Base-by-base conservation (phyloP, 805 yeast species). In the Saturnispora sanitii region DNA sequence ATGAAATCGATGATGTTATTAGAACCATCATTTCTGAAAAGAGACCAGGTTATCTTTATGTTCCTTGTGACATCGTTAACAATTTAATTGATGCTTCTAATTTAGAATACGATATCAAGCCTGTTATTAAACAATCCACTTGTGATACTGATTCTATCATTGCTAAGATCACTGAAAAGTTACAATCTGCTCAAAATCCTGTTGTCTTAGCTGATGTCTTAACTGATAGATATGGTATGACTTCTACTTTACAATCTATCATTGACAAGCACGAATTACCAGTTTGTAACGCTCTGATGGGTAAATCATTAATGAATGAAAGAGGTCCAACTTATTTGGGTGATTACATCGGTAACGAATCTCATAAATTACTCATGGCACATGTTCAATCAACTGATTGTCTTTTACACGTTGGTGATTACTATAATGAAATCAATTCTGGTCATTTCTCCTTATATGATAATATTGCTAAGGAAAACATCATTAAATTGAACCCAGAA, bases 21-120 rank as follows among this genome's bases (percentile, higher is more conserved):
- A 54, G 52, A 33, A 64, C 68, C 15, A 75, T 84, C 21, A 62
- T 75, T 48, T 64, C 57, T 29, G 66, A 71, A 35, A 76, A 79
- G 29, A 75, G 79, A 56, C 96, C 96, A 0, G 96, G 94, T 13
- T 87, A 82, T 53, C 56, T 87, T 37, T 84, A 75, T 55, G 57
- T 88, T 35, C 96, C 96, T 2, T 64, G 72, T 33, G 88, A 87
- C 55, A 57, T 83, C 48, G 73, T 76, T 8, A 75, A 77, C 40
- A 45, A 50, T 12, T 27, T 53, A 4, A 66, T 77, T 41, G 63
- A 62, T 43, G 55, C 58, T 9, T 45, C 62, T 40, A 52, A 33
- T 39, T 64, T 47, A 49, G 45, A 9, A 44, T 18, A 32, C 1
- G n/a, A 30, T 32, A 37, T 53, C n/a, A 50, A 47, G 12, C 33